Percentiles rank a stretch among this genome's conserved stretches.
These are phyloP conservation scores for Apiospora sp. DNA, from an alignment of 2,329 filamentous ascomycete genomes.

Conservation along the genomic window DNA sequence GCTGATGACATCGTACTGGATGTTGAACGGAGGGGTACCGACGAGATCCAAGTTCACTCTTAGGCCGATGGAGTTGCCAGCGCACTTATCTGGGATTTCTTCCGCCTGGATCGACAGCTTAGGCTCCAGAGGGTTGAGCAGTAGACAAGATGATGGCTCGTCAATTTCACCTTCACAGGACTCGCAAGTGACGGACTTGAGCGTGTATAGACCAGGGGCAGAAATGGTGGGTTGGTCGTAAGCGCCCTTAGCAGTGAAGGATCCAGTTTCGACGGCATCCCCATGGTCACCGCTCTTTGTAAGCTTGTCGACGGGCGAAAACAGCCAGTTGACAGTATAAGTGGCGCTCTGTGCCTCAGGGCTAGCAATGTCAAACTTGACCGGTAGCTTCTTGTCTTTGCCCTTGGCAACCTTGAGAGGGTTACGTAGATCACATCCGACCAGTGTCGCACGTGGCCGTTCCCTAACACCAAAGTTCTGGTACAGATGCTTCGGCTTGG, in stretches of 20 bases:
- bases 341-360: conserved; percentile 66
- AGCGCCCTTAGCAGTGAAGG: conserved; percentile 67
- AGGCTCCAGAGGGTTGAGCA: conserved; percentile 91
- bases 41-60: conserved; percentile 88
- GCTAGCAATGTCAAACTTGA: conserved; percentile 72
- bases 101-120: conserved; percentile 76
- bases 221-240: conserved; percentile 73
- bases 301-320: conserved; percentile 76
- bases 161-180: conserved; percentile 88
- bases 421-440: conserved; percentile 79
- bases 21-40: conserved; percentile 89
- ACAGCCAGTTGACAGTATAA: conserved; percentile 81
- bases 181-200: conserved; percentile 80
- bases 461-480: conserved; percentile 88
- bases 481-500: conserved; percentile 69
- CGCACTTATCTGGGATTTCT: conserved; percentile 93
- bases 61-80: conserved; percentile 90
- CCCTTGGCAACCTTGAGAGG: conserved; percentile 87
- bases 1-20: conserved; percentile 78
- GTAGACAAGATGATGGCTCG: conserved; percentile 91
- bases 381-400: conserved; percentile 70
- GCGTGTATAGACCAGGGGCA: conserved; percentile 84
- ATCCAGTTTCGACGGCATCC: conserved; percentile 62
- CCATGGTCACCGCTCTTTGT: conserved; percentile 75
- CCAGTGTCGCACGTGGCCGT: conserved; percentile 76